Evolutionary conservation across 345 rosid genomes (phyloP), one percentile per base, ranked within the genome.

Genomic region (Camelina laxa): DNA sequence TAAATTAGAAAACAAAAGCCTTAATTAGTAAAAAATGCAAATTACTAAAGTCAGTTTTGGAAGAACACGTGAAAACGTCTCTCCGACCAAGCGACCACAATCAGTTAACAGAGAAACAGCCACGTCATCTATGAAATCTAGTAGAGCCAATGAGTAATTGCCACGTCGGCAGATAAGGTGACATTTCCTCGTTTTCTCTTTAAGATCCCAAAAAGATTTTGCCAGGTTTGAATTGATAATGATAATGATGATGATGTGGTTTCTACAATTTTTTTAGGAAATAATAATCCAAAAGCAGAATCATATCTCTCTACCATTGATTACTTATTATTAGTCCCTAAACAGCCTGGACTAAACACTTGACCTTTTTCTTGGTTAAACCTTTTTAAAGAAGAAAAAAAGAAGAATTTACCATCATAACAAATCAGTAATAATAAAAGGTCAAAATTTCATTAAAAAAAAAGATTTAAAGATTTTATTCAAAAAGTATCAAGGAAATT

Each of bases 41-140:
- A 6, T 14, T 53, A 49, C n/a, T 27, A 51, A 55, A 63, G 80
- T 55, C 71, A 60, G 64, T 35, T 65, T 60, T 51, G 59, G 59
- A 9, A 81, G 74, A 56, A 59, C 97, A 82, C 85, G 88, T 84
- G 95, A 85, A 76, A 47, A 65, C 67, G 58, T 17, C 17, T 67
- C 24, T 67, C 81, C 77, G 81, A 78, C 77, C 81, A 66, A 69
- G 19, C 69, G 77, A 78, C 78, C 75, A 54, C 79, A 76, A 58
- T 74, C 66, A 31, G 59, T 76, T 69, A 60, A 60, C 55, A 36
- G 77, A 79, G 12, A 11, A 16, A 36, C 1, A 3, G 65, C 86
- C 92, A 85, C 79, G 75, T 87, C 78, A 75, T 79, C 84, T 60
- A 60, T 41, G 48, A 79, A 90, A 88, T 88, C 87, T 55, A 47